Base-by-base conservation (phyloP, 1,284 basidiomycete genomes). In the Ustilago lituana region DNA sequence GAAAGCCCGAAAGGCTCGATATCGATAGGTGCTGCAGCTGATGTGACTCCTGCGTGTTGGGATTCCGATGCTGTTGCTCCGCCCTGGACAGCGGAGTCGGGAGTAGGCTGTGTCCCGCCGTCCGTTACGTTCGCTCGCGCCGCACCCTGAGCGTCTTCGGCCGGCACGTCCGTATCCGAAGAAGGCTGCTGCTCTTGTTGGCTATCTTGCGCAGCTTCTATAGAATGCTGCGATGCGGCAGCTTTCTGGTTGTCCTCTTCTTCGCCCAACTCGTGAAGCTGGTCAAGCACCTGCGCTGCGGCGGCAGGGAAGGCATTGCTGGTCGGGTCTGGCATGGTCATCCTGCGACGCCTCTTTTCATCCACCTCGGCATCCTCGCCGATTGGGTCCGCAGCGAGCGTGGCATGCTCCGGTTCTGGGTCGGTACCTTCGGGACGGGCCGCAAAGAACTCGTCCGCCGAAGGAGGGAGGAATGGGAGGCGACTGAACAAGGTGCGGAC, bases 401-500 rank as follows among this genome's bases (percentile, higher is more conserved):
- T 76, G 10, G 77, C 70, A 31, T 76, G 71, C 26, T 77, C 73
- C 10, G 73, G 73, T 22, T 77, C 64, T 33, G 73, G 63, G 45
- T 75, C 38, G 48, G 67, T 19, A 52, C 70, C 60, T 35, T 66
- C 58, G 11, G 69, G 37, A 36, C 55, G 46, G 35, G 69, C 46
- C 17, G 73, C 69, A 51, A 69, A 78, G 27, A 73, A 70, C 41
- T 77, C 73, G n/a, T 84, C 70, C 17, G 59, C 53, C 9, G 64
- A 54, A n/a, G 69, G 26, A 67, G 76, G 51, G 36, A 95, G 83
- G 3, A 80, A 74, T 66, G 89, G 86, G 15, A 98, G 85, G 31
- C 91, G 88, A 0, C 86, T 85, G 79, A 97, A 98, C 27, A 92
- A 89, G 2, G 87, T 88, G 71, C 91, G 87, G 31, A 94, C 91